Percentiles rank a stretch among this genome's conserved stretches.
Conservation (phyloP, 768 basidiomycete genomes). For the Lactifluus rugatus region DNA sequence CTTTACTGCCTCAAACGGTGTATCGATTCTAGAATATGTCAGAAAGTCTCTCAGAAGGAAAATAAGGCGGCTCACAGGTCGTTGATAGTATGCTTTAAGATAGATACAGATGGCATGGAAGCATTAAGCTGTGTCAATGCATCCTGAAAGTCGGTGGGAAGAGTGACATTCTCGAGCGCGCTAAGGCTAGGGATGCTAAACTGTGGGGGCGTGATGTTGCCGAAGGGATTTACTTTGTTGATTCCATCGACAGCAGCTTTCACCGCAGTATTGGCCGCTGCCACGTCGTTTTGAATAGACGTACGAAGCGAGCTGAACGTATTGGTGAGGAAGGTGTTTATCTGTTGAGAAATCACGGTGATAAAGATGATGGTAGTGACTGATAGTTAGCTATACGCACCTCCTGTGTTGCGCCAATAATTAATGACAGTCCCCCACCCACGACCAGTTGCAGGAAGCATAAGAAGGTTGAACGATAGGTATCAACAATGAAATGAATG, state of each 20-base stretch:
- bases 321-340: conserved; percentile 56
- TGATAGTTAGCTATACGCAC: conserved; percentile 34
- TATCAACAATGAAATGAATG: conserved; percentile 86
- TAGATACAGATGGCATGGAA: conserved; percentile 68
- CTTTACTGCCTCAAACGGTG: conserved; percentile 82
- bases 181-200: conserved; percentile 69
- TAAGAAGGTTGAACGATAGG: conserved; percentile 86
- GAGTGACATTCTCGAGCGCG: conserved; percentile 63
- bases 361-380: conserved; percentile 7
- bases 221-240: conserved; percentile 70
- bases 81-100: conserved; percentile 60
- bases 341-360: conserved; percentile 32
- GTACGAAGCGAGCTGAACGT: conserved; percentile 54
- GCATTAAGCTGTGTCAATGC: conserved; percentile 68
- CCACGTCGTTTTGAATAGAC: conserved; percentile 62
- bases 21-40: conserved; percentile 48
- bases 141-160: conserved; percentile 70
- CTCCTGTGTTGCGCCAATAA: conserved; percentile 77
- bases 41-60: background rate
- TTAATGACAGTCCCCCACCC: conserved; percentile 63
- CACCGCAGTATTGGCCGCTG: conserved; percentile 59
- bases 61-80: conserved; percentile 43
- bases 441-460: conserved; percentile 91
- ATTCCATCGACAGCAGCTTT: conserved; percentile 51
- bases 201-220: conserved; percentile 56